phyloP scores from a whole-genome alignment of 805 yeast species.

The Ogataea corticis region DNA sequence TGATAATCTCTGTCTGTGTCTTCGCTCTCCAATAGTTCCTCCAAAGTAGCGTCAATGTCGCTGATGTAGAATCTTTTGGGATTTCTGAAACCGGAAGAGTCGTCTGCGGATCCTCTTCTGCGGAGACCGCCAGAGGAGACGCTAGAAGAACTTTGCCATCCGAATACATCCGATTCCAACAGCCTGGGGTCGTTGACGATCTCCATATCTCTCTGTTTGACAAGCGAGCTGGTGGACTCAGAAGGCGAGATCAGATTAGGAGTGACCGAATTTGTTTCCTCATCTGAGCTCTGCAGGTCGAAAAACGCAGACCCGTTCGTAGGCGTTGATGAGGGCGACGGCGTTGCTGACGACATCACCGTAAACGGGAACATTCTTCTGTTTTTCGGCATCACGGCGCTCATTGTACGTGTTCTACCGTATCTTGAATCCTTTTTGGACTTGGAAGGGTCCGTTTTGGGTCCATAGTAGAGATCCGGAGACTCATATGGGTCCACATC shows the following conservation, averaged over 20 bases:
- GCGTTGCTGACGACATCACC: conserved; percentile 8
- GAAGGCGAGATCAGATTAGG: conserved; percentile 14
- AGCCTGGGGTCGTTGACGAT: conserved; percentile 5
- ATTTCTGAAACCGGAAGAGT: conserved; percentile 33
- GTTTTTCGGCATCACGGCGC: conserved; percentile 34
- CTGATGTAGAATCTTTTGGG: conserved; percentile 63
- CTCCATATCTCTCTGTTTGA: conserved; percentile 16
- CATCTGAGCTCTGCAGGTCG: conserved; percentile 14
- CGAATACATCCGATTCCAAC: not conserved
- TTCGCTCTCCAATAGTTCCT: conserved; percentile 68
- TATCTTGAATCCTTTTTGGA: conserved; percentile 40
- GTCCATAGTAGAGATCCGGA: conserved; percentile 73
- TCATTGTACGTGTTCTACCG: conserved; percentile 58
- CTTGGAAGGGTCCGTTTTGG: conserved; percentile 54
- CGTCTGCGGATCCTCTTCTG: conserved; percentile 59
- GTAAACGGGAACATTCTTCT: conserved; percentile 14
- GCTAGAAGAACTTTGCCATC: not conserved
- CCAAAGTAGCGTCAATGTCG: conserved; percentile 72
- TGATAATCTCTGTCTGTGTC: conserved; percentile 86
- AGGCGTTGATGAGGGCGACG: conserved; percentile 10
- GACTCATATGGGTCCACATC: conserved; percentile 63
- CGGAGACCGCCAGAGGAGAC: conserved; percentile 14
- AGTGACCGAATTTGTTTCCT: conserved; percentile 2
- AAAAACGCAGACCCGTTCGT: conserved; percentile 20
- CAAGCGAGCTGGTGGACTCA: conserved; percentile 24